Evolutionary conservation across 495 filamentous ascomycete genomes (phyloP).

Genomic region (Entonaema liquescens): DNA sequence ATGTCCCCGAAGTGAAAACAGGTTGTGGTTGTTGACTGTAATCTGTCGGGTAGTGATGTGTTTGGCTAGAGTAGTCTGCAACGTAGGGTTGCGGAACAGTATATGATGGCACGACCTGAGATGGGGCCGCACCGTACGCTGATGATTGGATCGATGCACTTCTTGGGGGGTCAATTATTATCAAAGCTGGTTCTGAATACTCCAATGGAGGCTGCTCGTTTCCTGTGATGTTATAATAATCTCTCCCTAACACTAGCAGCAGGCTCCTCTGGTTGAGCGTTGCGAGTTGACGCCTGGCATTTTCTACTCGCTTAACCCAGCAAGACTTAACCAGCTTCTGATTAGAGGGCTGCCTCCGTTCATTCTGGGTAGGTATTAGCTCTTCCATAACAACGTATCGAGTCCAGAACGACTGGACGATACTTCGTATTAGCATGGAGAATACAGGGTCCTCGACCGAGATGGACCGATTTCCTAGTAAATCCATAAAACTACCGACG

Average conservation of each 20-base stretch:
- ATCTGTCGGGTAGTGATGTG: background rate
- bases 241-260: background rate
- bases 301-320: background rate
- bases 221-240: conserved; percentile 4
- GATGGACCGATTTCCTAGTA: background rate
- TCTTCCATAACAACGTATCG: background rate
- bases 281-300: background rate
- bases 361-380: background rate
- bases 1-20: too few relatives aligned
- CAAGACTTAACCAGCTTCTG: background rate
- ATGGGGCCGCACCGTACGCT: too few relatives aligned
- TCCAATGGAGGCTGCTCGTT: background rate
- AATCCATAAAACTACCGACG: background rate
- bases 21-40: too few relatives aligned
- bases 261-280: background rate
- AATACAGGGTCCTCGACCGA: background rate
- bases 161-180: background rate
- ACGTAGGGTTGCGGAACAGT: background rate
- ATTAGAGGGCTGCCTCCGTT: background rate
- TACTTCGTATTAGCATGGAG: background rate
- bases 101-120: background rate
- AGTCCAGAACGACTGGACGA: conserved; percentile 11
- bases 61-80: background rate
- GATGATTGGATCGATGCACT: too few relatives aligned
- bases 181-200: background rate